Evolutionary conservation across 495 filamentous ascomycete genomes (phyloP).

Genomic region (Glarea lozoyensis): DNA sequence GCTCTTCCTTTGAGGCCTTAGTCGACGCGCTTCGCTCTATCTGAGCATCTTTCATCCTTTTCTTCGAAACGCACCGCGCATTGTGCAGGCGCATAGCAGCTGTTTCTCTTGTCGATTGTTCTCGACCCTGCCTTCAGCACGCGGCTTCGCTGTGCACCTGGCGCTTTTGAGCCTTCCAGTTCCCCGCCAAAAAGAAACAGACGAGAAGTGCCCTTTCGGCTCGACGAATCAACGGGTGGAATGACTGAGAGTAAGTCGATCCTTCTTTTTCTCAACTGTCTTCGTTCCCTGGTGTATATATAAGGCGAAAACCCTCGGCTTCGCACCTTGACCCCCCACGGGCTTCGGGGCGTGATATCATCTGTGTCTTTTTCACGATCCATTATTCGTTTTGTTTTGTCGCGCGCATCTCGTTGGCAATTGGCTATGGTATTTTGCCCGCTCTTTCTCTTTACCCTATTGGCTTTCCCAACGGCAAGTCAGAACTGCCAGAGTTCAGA

Average conservation of each 20-base stretch:
- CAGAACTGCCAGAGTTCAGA: background rate
- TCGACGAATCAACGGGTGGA: background rate
- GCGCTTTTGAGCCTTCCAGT: background rate
- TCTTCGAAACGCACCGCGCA: background rate
- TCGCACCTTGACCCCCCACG: background rate
- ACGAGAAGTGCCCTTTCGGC: background rate
- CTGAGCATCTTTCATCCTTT: background rate
- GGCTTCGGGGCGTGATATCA: background rate
- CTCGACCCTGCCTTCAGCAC: too few relatives aligned
- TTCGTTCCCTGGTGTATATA: background rate
- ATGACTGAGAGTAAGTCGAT: slow-evolving; percentile 9
- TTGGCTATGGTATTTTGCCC: background rate
- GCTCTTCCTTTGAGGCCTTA: background rate
- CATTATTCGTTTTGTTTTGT: background rate
- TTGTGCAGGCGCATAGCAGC: background rate
- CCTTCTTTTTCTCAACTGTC: background rate
- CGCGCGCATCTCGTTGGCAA: background rate
- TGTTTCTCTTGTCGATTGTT: too few relatives aligned
- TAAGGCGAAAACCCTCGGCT: background rate
- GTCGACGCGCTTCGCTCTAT: background rate
- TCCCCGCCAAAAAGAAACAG: background rate
- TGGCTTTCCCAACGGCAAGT: background rate
- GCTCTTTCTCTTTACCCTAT: background rate
- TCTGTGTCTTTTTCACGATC: background rate
- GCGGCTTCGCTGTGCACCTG: background rate